Conservation (phyloP, 73 alveolate genomes). For the Blepharisma japonicum region DNA sequence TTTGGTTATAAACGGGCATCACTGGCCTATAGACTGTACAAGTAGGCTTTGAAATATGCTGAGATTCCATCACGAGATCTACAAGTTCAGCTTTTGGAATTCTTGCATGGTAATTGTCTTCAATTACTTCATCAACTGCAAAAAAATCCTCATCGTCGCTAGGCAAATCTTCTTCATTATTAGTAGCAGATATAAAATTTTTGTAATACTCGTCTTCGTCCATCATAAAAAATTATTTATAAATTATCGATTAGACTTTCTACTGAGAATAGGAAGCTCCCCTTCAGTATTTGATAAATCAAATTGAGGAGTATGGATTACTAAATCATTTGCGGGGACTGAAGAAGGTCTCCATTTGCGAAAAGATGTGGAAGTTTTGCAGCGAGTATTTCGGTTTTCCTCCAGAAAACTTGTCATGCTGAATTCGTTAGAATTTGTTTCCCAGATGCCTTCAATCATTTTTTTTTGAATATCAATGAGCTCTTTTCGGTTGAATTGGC, state of each 20-base stretch:
- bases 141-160: conserved; percentile 1
- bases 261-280: not conserved
- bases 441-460: conserved; percentile 8
- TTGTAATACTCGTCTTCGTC: not conserved
- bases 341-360: not conserved
- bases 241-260: not conserved
- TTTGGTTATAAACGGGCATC: not conserved
- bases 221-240: not conserved
- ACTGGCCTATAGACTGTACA: not conserved
- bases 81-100: not conserved
- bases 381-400: not conserved
- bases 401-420: not conserved
- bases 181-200: not conserved
- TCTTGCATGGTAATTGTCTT: conserved; percentile 1
- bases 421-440: not conserved
- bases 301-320: not conserved
- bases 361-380: not conserved
- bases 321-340: not conserved
- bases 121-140: not conserved
- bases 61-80: not conserved
- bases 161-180: not conserved
- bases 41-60: not conserved
- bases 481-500: conserved; percentile 17
- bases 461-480: not conserved
- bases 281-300: not conserved